These are phyloP conservation scores for Trichothecium sympodiale DNA, from an alignment of 2,329 filamentous ascomycete species.

Conservation along the genomic window DNA sequence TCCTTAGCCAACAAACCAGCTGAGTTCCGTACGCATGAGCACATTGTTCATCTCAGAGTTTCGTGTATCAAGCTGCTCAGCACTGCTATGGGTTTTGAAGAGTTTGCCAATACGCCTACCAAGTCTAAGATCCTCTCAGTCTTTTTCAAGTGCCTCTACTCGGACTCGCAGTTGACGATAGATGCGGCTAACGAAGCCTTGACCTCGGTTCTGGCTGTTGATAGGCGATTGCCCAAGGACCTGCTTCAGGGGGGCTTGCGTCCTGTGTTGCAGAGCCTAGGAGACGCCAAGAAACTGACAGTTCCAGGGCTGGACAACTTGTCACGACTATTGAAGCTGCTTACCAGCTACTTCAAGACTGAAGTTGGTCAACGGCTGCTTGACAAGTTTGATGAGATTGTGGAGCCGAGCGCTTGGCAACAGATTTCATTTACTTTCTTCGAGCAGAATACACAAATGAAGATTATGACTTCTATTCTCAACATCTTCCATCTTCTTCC, in stretches of 20 bases:
- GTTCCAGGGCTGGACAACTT: slow-evolving; percentile 86
- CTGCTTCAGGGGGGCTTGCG: slow-evolving; percentile 86
- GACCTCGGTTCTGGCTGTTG: slow-evolving; percentile 76
- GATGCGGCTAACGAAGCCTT: slow-evolving; percentile 87
- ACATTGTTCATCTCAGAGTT: slow-evolving; percentile 83
- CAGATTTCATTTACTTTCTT: slow-evolving; percentile 91
- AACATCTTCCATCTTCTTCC: slow-evolving; percentile 97
- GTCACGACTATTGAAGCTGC: slow-evolving; percentile 73
- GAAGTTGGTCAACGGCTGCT: slow-evolving; percentile 91
- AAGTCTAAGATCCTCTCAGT: slow-evolving; percentile 73
- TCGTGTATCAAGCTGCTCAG: slow-evolving; percentile 89
- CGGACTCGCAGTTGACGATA: slow-evolving; percentile 82
- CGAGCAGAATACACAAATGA: slow-evolving; percentile 87
- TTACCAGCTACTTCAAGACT: slow-evolving; percentile 98
- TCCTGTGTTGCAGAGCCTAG: slow-evolving; percentile 91
- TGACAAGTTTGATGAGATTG: slow-evolving; percentile 86
- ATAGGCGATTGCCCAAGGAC: slow-evolving; percentile 88
- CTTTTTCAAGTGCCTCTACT: slow-evolving; percentile 97
- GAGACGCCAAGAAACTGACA: slow-evolving; percentile 82
- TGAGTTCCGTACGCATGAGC: slow-evolving; percentile 91
- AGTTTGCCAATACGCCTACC: slow-evolving; percentile 66
- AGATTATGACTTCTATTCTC: slow-evolving; percentile 87
- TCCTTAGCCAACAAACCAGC: slow-evolving; percentile 83
- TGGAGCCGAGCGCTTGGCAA: slow-evolving; percentile 68
- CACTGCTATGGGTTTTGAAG: slow-evolving; percentile 85